Evolutionary conservation across 345 rosid species (phyloP).

Genomic region (Eucalyptus dawsonii): DNA sequence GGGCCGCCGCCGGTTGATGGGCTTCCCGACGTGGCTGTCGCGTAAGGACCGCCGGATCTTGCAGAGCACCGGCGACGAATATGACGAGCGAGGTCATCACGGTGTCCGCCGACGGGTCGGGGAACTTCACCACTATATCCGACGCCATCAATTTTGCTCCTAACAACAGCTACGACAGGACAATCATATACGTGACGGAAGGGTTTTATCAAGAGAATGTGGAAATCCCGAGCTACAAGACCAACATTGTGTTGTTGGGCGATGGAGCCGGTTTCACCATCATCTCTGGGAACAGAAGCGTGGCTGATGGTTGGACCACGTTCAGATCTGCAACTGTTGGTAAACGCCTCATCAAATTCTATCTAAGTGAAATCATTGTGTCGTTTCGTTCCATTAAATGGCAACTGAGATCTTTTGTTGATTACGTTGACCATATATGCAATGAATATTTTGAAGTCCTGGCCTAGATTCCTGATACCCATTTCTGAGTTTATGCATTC

Average conservation of each 20-base stretch:
- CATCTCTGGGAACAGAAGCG: constrained; percentile 55
- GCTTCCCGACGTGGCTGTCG: constrained; percentile 49
- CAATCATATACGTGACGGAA: constrained; percentile 39
- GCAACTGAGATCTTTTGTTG: neutral
- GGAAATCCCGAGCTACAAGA: constrained; percentile 52
- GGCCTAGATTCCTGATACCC: neutral
- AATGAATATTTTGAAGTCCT: neutral
- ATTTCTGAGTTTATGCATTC: neutral
- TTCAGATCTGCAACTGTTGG: constrained; percentile 95
- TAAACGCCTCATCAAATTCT: neutral
- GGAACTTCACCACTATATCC: constrained; percentile 59
- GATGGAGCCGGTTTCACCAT: constrained; percentile 57
- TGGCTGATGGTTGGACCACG: constrained; percentile 81
- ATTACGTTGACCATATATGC: neutral
- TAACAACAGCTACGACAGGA: constrained; percentile 34
- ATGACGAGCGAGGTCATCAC: constrained; percentile 41
- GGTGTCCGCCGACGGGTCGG: constrained; percentile 73
- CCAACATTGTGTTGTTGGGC: constrained; percentile 65
- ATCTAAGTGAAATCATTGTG: neutral
- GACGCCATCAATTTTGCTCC: constrained; percentile 78
- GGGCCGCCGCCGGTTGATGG: constrained; percentile 28
- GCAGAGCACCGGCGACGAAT: constrained; percentile 25
- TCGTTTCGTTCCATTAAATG: neutral
- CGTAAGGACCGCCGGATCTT: constrained; percentile 36
- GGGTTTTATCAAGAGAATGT: constrained; percentile 66